Percentiles rank a stretch among this genome's conserved stretches.
Conservation (phyloP, 2,329 filamentous ascomycete genomes). For the Trichoderma polysporum region DNA sequence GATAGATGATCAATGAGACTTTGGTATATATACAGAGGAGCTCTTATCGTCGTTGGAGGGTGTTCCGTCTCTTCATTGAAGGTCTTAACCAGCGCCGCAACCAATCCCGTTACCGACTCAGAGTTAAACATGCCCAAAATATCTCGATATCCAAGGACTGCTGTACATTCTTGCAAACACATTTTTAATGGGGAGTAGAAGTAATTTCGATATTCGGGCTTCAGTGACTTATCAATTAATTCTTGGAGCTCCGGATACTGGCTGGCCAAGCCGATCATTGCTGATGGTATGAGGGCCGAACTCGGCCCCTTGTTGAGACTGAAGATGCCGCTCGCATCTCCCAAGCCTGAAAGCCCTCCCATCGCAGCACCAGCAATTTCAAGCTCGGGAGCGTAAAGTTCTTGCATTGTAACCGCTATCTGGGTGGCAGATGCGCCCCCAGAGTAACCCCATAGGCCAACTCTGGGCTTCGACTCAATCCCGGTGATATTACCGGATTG, state of each 20-base stretch:
- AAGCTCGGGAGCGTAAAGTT: constrained; percentile 29
- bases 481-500: constrained; percentile 29
- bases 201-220: constrained; percentile 29
- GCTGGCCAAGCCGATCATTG: constrained; percentile 25
- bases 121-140: constrained; percentile 42
- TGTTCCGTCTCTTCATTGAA: constrained; percentile 29
- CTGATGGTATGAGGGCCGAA: constrained; percentile 27
- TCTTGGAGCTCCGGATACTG: constrained; percentile 23
- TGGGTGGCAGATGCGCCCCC: constrained; percentile 24
- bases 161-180: constrained; percentile 27
- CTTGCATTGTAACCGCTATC: constrained; percentile 19
- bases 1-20: constrained; percentile 46
- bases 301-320: constrained; percentile 22
- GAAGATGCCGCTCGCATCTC: constrained; percentile 17
- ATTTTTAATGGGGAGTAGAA: constrained; percentile 29
- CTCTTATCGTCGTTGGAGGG: constrained; percentile 41
- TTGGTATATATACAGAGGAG: constrained; percentile 53
- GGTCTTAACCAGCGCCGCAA: constrained; percentile 26
- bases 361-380: constrained; percentile 28
- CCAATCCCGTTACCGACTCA: constrained; percentile 31
- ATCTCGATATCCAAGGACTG: constrained; percentile 34
- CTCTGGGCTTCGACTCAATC: constrained; percentile 32
- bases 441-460: constrained; percentile 45
- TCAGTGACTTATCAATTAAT: constrained; percentile 23
- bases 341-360: constrained; percentile 24